These are phyloP conservation scores for Fragilaria crotonensis DNA, from an alignment of 108 stramenopile genomes.

Conservation along the genomic window DNA sequence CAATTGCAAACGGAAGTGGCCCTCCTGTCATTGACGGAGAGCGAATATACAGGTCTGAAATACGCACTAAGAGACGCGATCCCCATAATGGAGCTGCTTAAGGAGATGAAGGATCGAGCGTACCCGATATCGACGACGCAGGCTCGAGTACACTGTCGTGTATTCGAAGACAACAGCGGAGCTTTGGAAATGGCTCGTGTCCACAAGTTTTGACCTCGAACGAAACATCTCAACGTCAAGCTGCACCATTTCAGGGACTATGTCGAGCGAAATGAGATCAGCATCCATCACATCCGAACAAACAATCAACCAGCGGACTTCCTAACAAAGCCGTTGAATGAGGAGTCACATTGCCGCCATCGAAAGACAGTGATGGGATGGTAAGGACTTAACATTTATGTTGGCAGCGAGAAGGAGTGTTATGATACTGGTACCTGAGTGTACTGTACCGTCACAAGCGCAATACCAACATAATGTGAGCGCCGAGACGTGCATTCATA, in stretches of 20 bases:
- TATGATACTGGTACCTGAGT: too few species aligned
- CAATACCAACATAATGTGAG: too few species aligned
- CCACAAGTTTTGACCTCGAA: slow-evolving; percentile 12
- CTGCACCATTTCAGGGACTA: slow-evolving; percentile 17
- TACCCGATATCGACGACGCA: neutral
- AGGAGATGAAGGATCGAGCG: too few species aligned
- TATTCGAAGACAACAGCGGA: slow-evolving; percentile 28
- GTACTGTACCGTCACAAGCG: too few species aligned
- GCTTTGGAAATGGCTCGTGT: slow-evolving; percentile 11
- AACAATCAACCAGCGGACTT: slow-evolving; percentile 20
- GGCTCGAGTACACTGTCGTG: slow-evolving; percentile 16
- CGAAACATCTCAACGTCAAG: slow-evolving; percentile 10
- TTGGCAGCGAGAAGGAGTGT: too few species aligned
- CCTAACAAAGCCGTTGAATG: slow-evolving; percentile 15
- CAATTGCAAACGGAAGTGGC: slow-evolving; percentile 26
- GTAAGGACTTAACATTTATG: too few species aligned
- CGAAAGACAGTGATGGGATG: slow-evolving; percentile 14
- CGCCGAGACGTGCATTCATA: too few species aligned
- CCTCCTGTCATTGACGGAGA: slow-evolving; percentile 20
- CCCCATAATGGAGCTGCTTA: too few species aligned
- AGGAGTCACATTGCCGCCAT: slow-evolving; percentile 3
- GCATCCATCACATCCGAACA: slow-evolving; percentile 7
- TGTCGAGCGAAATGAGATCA: too few species aligned
- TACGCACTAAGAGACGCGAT: slow-evolving; percentile 12
- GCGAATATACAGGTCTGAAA: slow-evolving; percentile 15